Evolutionary conservation across 2,329 filamentous ascomycete species (phyloP).

Genomic region (Seiridium cupressi): DNA sequence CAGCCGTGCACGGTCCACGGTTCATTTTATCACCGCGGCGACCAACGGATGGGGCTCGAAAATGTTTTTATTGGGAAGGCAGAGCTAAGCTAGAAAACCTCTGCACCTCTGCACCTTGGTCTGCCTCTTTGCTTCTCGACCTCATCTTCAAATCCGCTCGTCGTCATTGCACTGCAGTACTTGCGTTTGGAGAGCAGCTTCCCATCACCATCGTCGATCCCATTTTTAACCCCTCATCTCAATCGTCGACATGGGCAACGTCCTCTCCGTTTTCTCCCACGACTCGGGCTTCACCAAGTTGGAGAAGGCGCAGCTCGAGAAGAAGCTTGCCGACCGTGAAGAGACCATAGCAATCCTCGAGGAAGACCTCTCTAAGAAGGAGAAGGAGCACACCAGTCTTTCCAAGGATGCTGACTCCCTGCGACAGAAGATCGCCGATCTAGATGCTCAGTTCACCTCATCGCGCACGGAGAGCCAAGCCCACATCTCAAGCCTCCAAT

Average conservation of each 20-base stretch:
- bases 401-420: constrained; percentile 35
- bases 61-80: neutral
- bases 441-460: constrained; percentile 27
- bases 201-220: neutral
- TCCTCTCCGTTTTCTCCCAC: constrained; percentile 36
- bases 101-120: neutral
- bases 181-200: neutral
- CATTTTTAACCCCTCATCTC: neutral
- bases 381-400: constrained; percentile 31
- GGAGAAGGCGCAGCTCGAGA: constrained; percentile 30
- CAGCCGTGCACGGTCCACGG: constrained; percentile 1
- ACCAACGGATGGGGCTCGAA: constrained; percentile 1
- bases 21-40: constrained; percentile 9
- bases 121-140: neutral
- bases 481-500: constrained; percentile 31
- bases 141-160: neutral
- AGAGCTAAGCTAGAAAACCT: constrained; percentile 4
- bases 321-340: constrained; percentile 36
- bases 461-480: constrained; percentile 30
- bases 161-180: neutral
- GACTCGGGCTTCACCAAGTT: constrained; percentile 32
- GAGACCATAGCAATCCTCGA: constrained; percentile 32
- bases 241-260: constrained; percentile 33
- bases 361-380: constrained; percentile 33
- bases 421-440: constrained; percentile 35